Percentiles rank a stretch among this genome's conserved stretches.
Conservation (phyloP, 1,284 basidiomycete genomes). For the Microbotryum intermedium region DNA sequence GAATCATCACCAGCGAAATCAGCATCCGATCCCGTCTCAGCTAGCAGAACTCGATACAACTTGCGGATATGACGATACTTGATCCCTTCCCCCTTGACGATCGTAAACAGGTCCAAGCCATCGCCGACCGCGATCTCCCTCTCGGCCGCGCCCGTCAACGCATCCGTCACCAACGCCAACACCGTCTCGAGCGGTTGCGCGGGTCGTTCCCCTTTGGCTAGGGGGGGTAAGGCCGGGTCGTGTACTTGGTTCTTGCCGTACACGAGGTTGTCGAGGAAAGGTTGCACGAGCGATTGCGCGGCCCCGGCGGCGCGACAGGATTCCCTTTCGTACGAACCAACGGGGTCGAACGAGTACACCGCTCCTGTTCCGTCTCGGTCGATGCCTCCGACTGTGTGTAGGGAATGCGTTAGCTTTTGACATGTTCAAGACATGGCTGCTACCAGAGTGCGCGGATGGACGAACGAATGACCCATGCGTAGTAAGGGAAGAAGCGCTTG, state of each 20-base stretch:
- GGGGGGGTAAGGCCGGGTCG: conserved; percentile 40
- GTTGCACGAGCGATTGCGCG: conserved; percentile 80
- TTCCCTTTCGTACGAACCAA: conserved; percentile 90
- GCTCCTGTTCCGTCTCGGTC: conserved; percentile 66
- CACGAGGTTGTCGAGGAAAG: conserved; percentile 94
- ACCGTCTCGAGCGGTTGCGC: conserved; percentile 74
- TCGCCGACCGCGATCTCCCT: conserved; percentile 96
- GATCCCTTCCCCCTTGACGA: conserved; percentile 4
- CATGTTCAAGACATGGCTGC: not conserved
- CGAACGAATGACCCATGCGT: conserved; percentile 88
- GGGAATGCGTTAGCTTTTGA: not conserved
- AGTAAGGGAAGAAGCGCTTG: conserved; percentile 91
- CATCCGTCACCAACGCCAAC: conserved; percentile 78
- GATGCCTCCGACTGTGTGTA: conserved; percentile 31
- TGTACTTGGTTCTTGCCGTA: conserved; percentile 85
- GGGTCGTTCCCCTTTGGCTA: conserved; percentile 45
- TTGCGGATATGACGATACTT: not conserved
- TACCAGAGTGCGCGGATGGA: conserved; percentile 24
- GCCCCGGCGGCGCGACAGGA: conserved; percentile 87
- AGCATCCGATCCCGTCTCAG: no score
- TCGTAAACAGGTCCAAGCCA: conserved; percentile 66
- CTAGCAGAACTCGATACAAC: not conserved
- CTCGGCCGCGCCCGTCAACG: conserved; percentile 86
- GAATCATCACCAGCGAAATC: no score
- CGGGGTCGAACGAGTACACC: conserved; percentile 94